Conservation (phyloP, 495 filamentous ascomycete species). For the Neurospora tetraspora region DNA sequence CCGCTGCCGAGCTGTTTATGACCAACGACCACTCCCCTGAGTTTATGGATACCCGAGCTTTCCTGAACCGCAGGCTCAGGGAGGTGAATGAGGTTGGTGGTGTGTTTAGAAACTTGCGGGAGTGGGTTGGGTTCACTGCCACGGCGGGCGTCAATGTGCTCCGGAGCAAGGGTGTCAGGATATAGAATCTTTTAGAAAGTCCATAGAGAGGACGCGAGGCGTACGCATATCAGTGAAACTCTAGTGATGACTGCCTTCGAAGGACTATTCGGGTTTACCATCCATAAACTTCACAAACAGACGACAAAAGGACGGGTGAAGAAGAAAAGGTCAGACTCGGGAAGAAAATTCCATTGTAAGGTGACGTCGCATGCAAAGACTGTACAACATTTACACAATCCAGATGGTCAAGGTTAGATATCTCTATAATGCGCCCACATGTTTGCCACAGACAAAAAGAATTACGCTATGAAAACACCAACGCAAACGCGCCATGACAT, state of each 20-base stretch:
- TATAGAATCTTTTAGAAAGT: slow-evolving; percentile 25
- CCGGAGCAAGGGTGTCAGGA: slow-evolving; percentile 52
- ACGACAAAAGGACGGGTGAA: neutral
- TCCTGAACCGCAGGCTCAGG: slow-evolving; percentile 65
- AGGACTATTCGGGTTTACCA: neutral
- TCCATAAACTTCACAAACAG: neutral
- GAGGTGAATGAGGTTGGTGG: slow-evolving; percentile 52
- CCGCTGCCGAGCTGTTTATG: slow-evolving; percentile 84
- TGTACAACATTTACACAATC: neutral
- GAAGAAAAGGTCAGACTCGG: neutral
- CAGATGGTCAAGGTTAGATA: neutral
- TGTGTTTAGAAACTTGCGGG: slow-evolving; percentile 47
- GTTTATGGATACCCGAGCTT: slow-evolving; percentile 64
- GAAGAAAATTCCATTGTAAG: neutral
- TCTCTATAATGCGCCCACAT: neutral
- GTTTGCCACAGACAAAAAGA: neutral
- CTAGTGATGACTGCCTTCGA: neutral
- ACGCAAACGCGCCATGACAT: neutral
- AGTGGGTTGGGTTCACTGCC: slow-evolving; percentile 73
- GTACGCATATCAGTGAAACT: neutral
- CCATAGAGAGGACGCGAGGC: neutral
- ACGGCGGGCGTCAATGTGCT: slow-evolving; percentile 52
- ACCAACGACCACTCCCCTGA: slow-evolving; percentile 64
- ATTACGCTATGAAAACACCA: neutral
- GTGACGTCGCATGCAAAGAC: neutral